phyloP scores from a whole-genome alignment of 108 stramenopile genomes.

The Pelagomonas calceolata region DNA sequence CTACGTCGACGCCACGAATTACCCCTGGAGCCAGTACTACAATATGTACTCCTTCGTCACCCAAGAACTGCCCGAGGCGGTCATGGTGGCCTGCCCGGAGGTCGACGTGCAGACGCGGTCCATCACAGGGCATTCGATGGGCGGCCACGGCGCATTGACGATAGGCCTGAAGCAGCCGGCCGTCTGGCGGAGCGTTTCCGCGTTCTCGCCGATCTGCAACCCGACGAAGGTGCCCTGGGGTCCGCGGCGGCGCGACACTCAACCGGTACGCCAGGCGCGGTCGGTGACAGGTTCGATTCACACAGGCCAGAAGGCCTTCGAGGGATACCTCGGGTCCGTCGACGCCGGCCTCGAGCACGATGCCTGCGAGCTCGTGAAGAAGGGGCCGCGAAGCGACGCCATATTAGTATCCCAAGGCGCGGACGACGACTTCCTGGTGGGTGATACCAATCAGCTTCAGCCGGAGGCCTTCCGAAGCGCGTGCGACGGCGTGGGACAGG shows the following conservation, averaged over 20 bases:
- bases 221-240: constrained; percentile 85
- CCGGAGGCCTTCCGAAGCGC: constrained; percentile 49
- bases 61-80: constrained; percentile 64
- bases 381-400: constrained; percentile 39
- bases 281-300: no score
- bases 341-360: constrained; percentile 69
- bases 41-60: constrained; percentile 90
- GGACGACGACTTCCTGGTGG: constrained; percentile 55
- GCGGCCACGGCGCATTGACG: constrained; percentile 80
- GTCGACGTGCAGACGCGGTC: constrained; percentile 25
- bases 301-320: constrained; percentile 93
- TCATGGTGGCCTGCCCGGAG: constrained; percentile 30
- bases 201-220: constrained; percentile 90
- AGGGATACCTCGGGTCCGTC: constrained; percentile 72
- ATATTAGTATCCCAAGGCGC: constrained; percentile 70
- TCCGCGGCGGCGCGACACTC: no score
- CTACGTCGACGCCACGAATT: constrained; percentile 85
- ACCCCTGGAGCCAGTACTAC: constrained; percentile 64
- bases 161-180: constrained; percentile 57
- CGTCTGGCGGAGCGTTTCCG: constrained; percentile 56
- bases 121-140: constrained; percentile 85
- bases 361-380: constrained; percentile 61
- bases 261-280: no score
- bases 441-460: constrained; percentile 36
- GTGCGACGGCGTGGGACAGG: constrained; percentile 51